Evolutionary conservation across 2,329 filamentous ascomycete species (phyloP).

Genomic region (Beauveria brongniartii): DNA sequence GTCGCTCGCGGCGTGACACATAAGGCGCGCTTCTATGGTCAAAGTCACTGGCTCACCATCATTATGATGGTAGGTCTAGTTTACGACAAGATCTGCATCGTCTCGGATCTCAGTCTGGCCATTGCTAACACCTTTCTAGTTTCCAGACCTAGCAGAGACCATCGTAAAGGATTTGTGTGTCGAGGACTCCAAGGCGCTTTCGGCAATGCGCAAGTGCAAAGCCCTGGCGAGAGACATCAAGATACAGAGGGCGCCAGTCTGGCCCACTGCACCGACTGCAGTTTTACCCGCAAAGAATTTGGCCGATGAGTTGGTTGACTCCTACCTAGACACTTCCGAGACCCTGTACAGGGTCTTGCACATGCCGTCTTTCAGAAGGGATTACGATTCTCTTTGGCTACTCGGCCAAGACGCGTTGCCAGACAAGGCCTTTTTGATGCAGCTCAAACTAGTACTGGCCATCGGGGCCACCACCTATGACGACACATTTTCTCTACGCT

Average conservation of each 20-base stretch:
- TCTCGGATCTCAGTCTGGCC: fast-evolving
- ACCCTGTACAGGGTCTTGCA: constrained; percentile 41
- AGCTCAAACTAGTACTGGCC: constrained; percentile 49
- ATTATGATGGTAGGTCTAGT: constrained; percentile 32
- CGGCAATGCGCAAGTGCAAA: constrained; percentile 42
- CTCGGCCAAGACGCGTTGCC: constrained; percentile 19
- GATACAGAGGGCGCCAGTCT: constrained; percentile 34
- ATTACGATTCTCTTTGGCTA: constrained; percentile 48
- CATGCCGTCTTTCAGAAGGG: constrained; percentile 37
- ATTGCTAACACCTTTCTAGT: constrained; percentile 21
- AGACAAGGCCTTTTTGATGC: constrained; percentile 41
- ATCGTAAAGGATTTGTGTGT: constrained; percentile 32
- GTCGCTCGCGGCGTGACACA: constrained; percentile 37
- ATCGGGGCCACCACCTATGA: constrained; percentile 47
- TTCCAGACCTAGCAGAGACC: constrained; percentile 36
- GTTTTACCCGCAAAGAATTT: constrained; percentile 39
- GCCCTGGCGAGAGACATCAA: constrained; percentile 44
- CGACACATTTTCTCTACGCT: constrained; percentile 39
- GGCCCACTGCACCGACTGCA: constrained; percentile 33
- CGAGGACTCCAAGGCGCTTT: constrained; percentile 26
- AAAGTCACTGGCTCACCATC: constrained; percentile 46
- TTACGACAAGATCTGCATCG: background rate
- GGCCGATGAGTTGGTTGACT: constrained; percentile 39
- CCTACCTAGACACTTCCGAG: constrained; percentile 42
- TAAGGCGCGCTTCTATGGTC: constrained; percentile 48